Conservation (phyloP, 306 rosid species). For the Cicer cuneatum region DNA sequence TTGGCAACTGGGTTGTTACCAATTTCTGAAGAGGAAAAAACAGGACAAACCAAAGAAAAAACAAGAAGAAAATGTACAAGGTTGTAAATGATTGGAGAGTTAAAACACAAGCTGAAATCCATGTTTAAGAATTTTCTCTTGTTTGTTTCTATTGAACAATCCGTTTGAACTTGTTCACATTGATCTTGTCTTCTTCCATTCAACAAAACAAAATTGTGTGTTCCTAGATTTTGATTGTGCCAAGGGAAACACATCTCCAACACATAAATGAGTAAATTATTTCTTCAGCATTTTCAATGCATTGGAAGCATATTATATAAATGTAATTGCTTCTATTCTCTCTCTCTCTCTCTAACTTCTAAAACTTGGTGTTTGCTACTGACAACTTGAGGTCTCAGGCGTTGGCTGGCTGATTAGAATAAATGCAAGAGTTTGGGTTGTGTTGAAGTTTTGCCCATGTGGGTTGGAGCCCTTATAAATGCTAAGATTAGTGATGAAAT, state of each 20-base stretch:
- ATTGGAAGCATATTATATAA: slow-evolving; percentile 47
- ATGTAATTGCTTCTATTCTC: slow-evolving; percentile 46
- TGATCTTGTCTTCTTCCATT: slow-evolving; percentile 55
- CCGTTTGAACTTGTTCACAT: slow-evolving; percentile 50
- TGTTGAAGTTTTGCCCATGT: slow-evolving; percentile 70
- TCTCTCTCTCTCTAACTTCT: slow-evolving; percentile 43
- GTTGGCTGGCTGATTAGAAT: slow-evolving; percentile 51
- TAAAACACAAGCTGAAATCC: slow-evolving; percentile 70
- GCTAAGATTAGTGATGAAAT: slow-evolving; percentile 67
- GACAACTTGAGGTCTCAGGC: slow-evolving; percentile 56
- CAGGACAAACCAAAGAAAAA: slow-evolving; percentile 62
- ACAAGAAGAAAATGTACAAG: slow-evolving; percentile 70
- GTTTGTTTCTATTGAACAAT: slow-evolving; percentile 51
- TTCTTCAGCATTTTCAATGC: slow-evolving; percentile 65
- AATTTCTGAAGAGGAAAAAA: slow-evolving; percentile 53
- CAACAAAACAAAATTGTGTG: slow-evolving; percentile 46
- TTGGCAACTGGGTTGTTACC: slow-evolving; percentile 48
- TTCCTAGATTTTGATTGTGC: slow-evolving; percentile 50
- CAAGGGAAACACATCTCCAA: slow-evolving; percentile 52
- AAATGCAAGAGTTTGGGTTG: slow-evolving; percentile 47
- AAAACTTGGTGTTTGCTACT: slow-evolving; percentile 51
- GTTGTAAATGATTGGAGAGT: slow-evolving; percentile 54
- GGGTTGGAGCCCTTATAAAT: slow-evolving; percentile 68
- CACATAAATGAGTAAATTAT: slow-evolving; percentile 49
- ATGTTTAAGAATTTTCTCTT: slow-evolving; percentile 54